phyloP scores from a whole-genome alignment of 169 alveolate species.

The Miamiensis avidus region DNA sequence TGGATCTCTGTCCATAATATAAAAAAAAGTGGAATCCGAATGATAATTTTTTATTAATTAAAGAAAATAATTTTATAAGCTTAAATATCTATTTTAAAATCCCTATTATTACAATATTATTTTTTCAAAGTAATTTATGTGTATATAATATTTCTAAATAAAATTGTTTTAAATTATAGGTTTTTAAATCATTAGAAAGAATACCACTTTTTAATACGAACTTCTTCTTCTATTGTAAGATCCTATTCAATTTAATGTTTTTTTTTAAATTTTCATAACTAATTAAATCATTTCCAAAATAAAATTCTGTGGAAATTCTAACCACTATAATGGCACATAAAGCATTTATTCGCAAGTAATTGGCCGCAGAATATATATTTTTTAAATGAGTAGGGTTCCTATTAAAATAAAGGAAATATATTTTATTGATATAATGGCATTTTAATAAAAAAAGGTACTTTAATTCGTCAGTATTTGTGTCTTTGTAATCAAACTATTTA shows the following conservation, averaged over 20 bases:
- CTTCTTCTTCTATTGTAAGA: not conserved
- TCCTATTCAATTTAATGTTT: not conserved
- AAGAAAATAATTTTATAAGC: too few species aligned
- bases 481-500: not conserved
- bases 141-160: too few species aligned
- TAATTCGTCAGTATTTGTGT: not conserved
- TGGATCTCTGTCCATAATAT: not conserved
- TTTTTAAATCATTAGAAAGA: not conserved
- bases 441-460: not conserved
- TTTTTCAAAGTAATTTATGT: too few species aligned
- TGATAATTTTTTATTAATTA: too few species aligned
- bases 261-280: not conserved
- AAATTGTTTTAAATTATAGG: too few species aligned
- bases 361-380: not conserved
- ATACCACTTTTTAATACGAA: not conserved
- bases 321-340: not conserved
- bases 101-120: not conserved
- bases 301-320: not conserved
- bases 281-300: not conserved
- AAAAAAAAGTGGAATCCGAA: not conserved
- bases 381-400: not conserved
- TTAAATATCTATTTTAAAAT: too few species aligned
- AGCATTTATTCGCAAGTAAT: not conserved
- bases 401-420: too few species aligned
- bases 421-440: too few species aligned